Base-by-base conservation (phyloP, 306 rosid genomes). In the Castanea crenata region DNA sequence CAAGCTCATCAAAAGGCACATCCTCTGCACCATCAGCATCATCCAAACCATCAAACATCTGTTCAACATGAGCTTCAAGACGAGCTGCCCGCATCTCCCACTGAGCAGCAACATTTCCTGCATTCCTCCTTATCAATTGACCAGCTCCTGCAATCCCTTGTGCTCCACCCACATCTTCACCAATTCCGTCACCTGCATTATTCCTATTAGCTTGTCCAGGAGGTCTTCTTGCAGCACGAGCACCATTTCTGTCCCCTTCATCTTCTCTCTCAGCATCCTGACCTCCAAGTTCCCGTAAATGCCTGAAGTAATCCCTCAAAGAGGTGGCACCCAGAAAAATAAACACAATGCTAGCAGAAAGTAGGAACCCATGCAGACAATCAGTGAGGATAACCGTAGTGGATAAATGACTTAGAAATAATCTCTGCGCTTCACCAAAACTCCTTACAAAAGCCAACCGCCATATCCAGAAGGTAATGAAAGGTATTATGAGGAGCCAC, bases 41-140 rank as follows among this genome's bases (percentile, higher is more conserved):
- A 80, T 96, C 99, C 77, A 96, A 75, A 77, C 98, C 99, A 86
- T 96, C 99, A 89, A 96, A 93, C 90, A 96, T 96, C 84, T 95
- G 99, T 83, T 93, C 99, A 61, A 93, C 99, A 81, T 93, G 99
- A 64, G 99, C 99, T 82, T 96, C 99, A 81, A 93, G 94, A 69
- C 98, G 98, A 76, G 98, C 97, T 69, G 98, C 99, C 90, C 89
- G 99, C 92, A 93, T 86, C 89, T 96, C 99, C 98, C 96, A 96
- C 71, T 96, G 91, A 77, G 98, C 99, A 68, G 97, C 98, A 64
- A 96, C 97, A 81, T 96, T 93, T 86, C 93, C 99, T 68, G 96
- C 97, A 85, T 96, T 96, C 83, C 99, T 86, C 74, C 99, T 91
- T 52, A 93, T 85, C 56, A 90, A 87, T 89, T 90, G 99, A 78